These are phyloP conservation scores for Zoysia pacifica DNA, from an alignment of 176 grass and related monocot species.

Conservation along the genomic window DNA sequence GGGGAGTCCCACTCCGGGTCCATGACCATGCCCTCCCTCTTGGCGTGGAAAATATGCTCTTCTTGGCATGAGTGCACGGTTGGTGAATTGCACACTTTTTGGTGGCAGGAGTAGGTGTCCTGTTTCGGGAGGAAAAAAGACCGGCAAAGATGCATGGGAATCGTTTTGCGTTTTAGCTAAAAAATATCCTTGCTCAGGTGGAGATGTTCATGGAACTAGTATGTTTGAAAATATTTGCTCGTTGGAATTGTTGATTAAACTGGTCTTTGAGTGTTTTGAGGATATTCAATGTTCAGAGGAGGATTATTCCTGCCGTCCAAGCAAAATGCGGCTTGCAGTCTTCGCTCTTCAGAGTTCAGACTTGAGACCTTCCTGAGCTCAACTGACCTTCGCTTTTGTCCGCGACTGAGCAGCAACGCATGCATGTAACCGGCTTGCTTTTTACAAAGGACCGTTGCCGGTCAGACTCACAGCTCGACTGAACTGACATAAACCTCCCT, in stretches of 20 bases:
- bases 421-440: constrained; percentile 1
- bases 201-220: no score
- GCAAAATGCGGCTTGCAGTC: constrained; percentile 4
- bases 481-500: neutral
- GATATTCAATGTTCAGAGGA: no score
- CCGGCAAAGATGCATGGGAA: neutral
- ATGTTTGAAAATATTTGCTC: no score
- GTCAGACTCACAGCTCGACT: neutral
- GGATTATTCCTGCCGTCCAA: neutral
- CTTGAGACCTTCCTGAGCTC: neutral
- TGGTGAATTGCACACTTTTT: constrained; percentile 42
- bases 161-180: no score
- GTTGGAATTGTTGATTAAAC: no score
- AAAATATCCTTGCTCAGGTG: no score
- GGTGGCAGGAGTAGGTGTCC: constrained; percentile 33
- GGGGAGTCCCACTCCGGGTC: constrained; percentile 35
- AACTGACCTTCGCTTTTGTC: neutral
- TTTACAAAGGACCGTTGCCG: neutral
- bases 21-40: constrained; percentile 32
- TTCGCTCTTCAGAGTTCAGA: neutral
- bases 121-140: constrained; percentile 29
- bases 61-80: constrained; percentile 53
- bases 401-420: neutral
- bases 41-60: constrained; percentile 50
- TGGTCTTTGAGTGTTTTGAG: no score